These are phyloP conservation scores for Tricholoma sp. DNA, from an alignment of 768 basidiomycete genomes.

Conservation along the genomic window DNA sequence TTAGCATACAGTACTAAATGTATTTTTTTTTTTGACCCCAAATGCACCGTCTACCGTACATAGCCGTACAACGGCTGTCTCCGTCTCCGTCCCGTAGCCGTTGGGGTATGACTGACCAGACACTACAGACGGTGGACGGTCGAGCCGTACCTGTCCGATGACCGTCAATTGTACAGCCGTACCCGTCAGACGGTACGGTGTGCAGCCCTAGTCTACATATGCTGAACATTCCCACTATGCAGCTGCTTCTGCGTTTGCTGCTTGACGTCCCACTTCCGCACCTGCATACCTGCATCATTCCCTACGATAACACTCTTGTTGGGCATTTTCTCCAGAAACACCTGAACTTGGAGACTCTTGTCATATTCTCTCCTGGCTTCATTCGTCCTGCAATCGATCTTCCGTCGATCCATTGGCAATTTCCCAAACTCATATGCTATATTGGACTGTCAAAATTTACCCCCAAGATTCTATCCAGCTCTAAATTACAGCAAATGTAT, in stretches of 20 bases:
- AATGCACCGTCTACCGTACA: too few relatives aligned
- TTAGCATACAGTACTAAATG: too few relatives aligned
- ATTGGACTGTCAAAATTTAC: background rate
- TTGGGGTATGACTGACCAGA: too few relatives aligned
- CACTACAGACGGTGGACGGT: too few relatives aligned
- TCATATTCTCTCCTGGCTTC: background rate
- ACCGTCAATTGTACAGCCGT: too few relatives aligned
- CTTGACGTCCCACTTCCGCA: background rate
- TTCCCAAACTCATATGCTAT: background rate
- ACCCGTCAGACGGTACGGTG: too few relatives aligned
- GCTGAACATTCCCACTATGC: background rate
- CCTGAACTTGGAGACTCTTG: background rate
- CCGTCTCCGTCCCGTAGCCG: too few relatives aligned
- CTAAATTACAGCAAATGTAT: background rate
- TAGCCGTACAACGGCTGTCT: too few relatives aligned
- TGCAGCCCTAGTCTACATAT: background rate
- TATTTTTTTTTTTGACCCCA: too few relatives aligned
- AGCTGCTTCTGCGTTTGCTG: background rate
- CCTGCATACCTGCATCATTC: background rate
- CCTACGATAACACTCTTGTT: background rate
- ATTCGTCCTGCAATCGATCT: background rate
- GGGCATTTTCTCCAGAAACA: background rate
- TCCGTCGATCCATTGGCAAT: background rate
- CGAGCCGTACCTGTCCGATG: too few relatives aligned
- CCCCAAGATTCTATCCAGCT: background rate